Evolutionary conservation across 176 grass and related monocot species (phyloP), one percentile per base, ranked within the genome.

Genomic region (Stipa capillata): DNA sequence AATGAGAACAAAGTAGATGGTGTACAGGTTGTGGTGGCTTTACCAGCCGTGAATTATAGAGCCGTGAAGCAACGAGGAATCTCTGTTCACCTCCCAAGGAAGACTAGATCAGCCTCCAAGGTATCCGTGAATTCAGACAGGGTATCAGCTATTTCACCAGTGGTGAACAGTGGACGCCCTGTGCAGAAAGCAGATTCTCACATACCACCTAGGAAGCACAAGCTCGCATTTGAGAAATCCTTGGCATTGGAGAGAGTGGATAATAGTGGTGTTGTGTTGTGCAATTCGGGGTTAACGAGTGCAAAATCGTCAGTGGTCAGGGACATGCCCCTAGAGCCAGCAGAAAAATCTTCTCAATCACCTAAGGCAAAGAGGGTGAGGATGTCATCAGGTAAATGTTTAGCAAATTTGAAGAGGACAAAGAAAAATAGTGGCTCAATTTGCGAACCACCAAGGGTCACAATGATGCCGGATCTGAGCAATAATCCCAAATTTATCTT

Each of bases 21-120:
- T 15, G 20, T 0, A 40, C 31, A 53, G 51, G 34, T 79, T 80
- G 86, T 80, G 14, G 13, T 79, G 50, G 81, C 75, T 68, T 75
- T 88, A 80, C 86, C 81, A 13, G 69, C 56, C 9, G 76, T 69
- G 34, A 88, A 48, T 52, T 48, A 67, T 42, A 56, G 39, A 17
- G 40, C 50, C 39, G 7, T 32, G 18, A 79, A 84, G 43, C 31
- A 7, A 8, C 49, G 66, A 43, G 76, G 34, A 75, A 51, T 50
- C 23, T 69, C 76, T 29, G 53, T 62, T 66, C 53, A 18, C 51
- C 64, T 76, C 50, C 23, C 15, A 33, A 68, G 27, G 60, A 80
- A 36, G 49, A 62, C 76, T 67, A 84, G 69, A 21, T 44, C 36
- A 10, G 52, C 76, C 28, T 80, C 76, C 69, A 84, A 84, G 86